phyloP scores from a whole-genome alignment of 306 rosid genomes.

The Citrullus mucosospermus region DNA sequence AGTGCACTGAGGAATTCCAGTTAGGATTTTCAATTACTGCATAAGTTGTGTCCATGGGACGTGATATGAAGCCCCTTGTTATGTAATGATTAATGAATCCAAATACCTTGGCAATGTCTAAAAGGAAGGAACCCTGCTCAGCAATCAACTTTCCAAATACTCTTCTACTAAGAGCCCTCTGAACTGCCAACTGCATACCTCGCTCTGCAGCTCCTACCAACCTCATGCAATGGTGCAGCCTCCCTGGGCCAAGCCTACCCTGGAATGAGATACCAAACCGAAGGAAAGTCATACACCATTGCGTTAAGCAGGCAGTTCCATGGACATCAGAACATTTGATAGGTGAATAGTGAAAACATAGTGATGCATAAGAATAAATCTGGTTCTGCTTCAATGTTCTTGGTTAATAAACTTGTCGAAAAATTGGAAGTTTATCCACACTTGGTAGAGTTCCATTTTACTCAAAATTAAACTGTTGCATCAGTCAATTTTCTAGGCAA shows the following conservation, averaged over 20 bases:
- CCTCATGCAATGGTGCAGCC: constrained; percentile 99
- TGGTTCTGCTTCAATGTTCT: too few relatives aligned
- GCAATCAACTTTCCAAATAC: constrained; percentile 84
- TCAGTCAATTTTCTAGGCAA: background rate
- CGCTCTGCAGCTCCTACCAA: constrained; percentile 87
- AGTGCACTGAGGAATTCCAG: background rate
- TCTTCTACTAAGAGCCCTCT: constrained; percentile 74
- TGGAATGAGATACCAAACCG: constrained; percentile 18
- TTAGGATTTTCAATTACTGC: background rate
- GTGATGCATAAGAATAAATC: background rate
- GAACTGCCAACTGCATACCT: constrained; percentile 74
- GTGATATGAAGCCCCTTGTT: background rate
- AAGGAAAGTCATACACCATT: background rate
- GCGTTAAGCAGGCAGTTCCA: background rate
- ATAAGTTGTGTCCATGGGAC: background rate
- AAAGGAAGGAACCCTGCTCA: constrained; percentile 79
- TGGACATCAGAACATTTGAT: background rate
- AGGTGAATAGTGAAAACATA: background rate
- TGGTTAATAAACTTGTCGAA: too few relatives aligned
- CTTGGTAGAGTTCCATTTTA: background rate
- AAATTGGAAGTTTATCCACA: background rate
- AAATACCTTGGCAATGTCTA: constrained; percentile 72
- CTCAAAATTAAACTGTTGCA: background rate
- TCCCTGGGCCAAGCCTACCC: constrained; percentile 98
- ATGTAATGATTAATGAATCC: background rate